A percentile compares a stretch with the other conserved stretches of the same genome.
phyloP scores from a whole-genome alignment of 139 green algal species.

The Monoraphidium neglectum region DNA sequence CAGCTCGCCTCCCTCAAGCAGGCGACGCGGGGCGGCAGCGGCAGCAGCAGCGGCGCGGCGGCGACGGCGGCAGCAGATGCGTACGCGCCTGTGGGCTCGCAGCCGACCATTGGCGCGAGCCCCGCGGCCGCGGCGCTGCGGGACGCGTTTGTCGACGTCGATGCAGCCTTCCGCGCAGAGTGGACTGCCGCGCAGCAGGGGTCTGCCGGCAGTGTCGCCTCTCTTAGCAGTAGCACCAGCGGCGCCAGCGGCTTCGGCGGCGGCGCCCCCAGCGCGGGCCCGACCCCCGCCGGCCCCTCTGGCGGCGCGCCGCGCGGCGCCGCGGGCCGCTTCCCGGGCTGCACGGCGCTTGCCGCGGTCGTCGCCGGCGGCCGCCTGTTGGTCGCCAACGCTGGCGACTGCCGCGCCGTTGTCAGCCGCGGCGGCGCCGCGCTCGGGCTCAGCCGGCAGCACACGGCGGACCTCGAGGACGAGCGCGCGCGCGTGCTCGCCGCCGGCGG shows the following conservation, averaged over 20 bases:
- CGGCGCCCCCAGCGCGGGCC: neutral
- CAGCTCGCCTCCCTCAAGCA: neutral
- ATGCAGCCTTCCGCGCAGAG: conserved; percentile 48
- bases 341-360: conserved; percentile 75
- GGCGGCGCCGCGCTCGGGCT: conserved; percentile 59
- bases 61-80: conserved; percentile 1
- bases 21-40: conserved; percentile 26
- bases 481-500: conserved; percentile 66
- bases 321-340: conserved; percentile 59
- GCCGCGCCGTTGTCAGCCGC: conserved; percentile 80
- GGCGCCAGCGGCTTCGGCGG: too few relatives aligned
- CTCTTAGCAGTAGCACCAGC: too few relatives aligned
- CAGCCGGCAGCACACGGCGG: conserved; percentile 83
- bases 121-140: conserved; percentile 36
- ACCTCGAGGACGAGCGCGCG: conserved; percentile 65
- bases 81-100: neutral
- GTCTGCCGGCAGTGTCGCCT: too few relatives aligned
- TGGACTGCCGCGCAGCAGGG: conserved; percentile 38
- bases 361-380: conserved; percentile 51
- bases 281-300: neutral
- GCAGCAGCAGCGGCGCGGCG: conserved; percentile 26
- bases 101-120: neutral
- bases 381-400: conserved; percentile 90
- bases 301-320: neutral
- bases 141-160: conserved; percentile 41